A percentile compares a stretch with the other conserved stretches of the same genome.
Conservation (phyloP, 306 rosid species). For the Dryas drummondii region DNA sequence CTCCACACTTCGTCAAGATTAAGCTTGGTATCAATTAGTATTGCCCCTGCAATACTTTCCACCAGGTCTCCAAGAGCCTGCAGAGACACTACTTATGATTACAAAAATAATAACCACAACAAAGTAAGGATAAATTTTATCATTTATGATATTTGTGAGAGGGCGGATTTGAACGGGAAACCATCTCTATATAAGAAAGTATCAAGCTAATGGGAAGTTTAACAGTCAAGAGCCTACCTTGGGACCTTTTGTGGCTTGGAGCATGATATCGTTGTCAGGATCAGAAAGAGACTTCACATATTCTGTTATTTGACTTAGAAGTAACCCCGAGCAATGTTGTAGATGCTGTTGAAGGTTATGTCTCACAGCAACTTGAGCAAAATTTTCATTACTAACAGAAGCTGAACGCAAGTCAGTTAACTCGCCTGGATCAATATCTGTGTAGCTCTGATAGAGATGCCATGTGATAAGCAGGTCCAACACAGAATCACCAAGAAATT, state of each 20-base stretch:
- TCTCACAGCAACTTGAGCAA: slow-evolving; percentile 84
- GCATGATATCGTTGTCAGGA: slow-evolving; percentile 33
- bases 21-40: slow-evolving; percentile 79
- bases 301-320: slow-evolving; percentile 66
- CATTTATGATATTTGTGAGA: background rate
- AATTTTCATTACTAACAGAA: slow-evolving; percentile 80
- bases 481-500: slow-evolving; percentile 91
- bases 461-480: slow-evolving; percentile 87
- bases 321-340: slow-evolving; percentile 63
- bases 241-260: slow-evolving; percentile 59
- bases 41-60: slow-evolving; percentile 94
- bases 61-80: slow-evolving; percentile 95
- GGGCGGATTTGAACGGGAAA: background rate
- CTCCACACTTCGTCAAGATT: slow-evolving; percentile 77
- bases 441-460: slow-evolving; percentile 66
- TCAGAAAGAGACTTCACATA: slow-evolving; percentile 57
- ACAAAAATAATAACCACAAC: slow-evolving; percentile 15
- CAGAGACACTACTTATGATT: slow-evolving; percentile 8
- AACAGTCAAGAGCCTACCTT: slow-evolving; percentile 33
- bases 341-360: slow-evolving; percentile 68
- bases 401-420: slow-evolving; percentile 94
- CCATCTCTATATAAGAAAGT: background rate
- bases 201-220: background rate
- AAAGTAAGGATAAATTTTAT: background rate
- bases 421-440: slow-evolving; percentile 80